Evolutionary conservation across 441 rosid species (phyloP), one percentile per base, ranked within the genome.

Genomic region (Viola pubescens): DNA sequence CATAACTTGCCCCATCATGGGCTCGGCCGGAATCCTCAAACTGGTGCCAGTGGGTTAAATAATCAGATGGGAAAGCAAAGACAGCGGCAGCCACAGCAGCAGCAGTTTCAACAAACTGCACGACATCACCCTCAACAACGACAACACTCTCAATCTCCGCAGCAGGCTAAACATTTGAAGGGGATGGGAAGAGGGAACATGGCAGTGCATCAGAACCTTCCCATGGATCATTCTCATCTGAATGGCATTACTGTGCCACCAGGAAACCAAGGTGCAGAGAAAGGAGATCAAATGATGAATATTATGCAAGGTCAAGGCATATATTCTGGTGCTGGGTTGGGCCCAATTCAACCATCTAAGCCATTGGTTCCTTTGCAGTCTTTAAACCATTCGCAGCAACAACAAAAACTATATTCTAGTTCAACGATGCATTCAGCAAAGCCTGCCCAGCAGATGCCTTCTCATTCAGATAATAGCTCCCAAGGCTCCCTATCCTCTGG

Each of bases 1-100:
- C 79, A 79, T 70, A 85, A 79, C 63, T 60, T 86, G 75, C 77
- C 87, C 3, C 80, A 81, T 73, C 87, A 85, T 48, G 85, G 84
- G 54, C 64, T 80, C 19, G 64, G 71, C 70, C 77, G 85, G 70
- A 91, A 71, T 72, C 67, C 89, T 45, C 95, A 80, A 67, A 66
- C 79, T 66, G 79, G 70, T 65, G 75, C 75, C 58, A 65, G 79
- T 67, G 88, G 88, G 59, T 61, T 80, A 69, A 81, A 75, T 71
- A 91, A 81, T 80, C 98, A 83, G 77, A 77, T 76, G 52, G 94
- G 85, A 54, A 95, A 89, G 83, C 98, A 86, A 71, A 81, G 95
- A 45, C 88, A 72, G 56, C 82, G 95, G 44, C 88, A 72, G 56
- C 87, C 83, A 70, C 97, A 83, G 74, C 94, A 84, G 75, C 95